These are phyloP conservation scores for Nymphaea thermarum DNA, from an alignment of 164 flowering plant genomes.

Conservation along the genomic window DNA sequence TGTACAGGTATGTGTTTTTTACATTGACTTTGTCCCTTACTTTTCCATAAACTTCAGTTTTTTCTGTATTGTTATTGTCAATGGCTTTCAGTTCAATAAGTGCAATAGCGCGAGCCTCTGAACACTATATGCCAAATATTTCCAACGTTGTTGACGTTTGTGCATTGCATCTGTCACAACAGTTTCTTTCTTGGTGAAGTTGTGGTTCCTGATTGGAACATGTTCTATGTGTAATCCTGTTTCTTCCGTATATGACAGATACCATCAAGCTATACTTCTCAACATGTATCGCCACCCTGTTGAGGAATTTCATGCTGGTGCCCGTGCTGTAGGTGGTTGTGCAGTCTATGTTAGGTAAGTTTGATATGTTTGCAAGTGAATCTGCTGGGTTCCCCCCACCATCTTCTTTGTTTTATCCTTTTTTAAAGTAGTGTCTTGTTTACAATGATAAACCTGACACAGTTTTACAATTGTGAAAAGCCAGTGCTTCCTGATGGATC, in stretches of 20 bases:
- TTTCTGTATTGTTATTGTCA: background rate
- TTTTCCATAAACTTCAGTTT: background rate
- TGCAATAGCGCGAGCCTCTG: slow-evolving; percentile 53
- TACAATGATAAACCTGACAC: slow-evolving; percentile 67
- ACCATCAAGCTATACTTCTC: background rate
- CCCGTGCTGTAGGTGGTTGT: slow-evolving; percentile 64
- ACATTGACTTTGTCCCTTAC: background rate
- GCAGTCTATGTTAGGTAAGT: slow-evolving; percentile 53
- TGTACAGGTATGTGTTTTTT: slow-evolving; percentile 18
- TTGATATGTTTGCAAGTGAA: background rate
- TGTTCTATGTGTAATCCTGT: slow-evolving; percentile 37
- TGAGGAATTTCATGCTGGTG: slow-evolving; percentile 62
- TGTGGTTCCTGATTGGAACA: slow-evolving; percentile 71
- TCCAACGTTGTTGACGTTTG: slow-evolving; percentile 34
- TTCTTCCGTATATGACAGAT: background rate
- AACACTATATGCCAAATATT: slow-evolving; percentile 53
- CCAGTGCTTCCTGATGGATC: slow-evolving; percentile 79
- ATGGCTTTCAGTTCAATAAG: slow-evolving; percentile 27
- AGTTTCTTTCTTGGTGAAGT: slow-evolving; percentile 65
- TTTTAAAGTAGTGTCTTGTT: background rate
- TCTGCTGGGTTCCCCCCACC: no score
- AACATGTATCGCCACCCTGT: slow-evolving; percentile 28
- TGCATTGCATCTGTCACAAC: slow-evolving; percentile 59
- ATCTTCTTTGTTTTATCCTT: no score
- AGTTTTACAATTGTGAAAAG: slow-evolving; percentile 43